Percentiles rank a stretch among this genome's conserved stretches.
Conservation (phyloP, 805 yeast genomes). For the Hanseniaspora pseudoguilliermondii region DNA sequence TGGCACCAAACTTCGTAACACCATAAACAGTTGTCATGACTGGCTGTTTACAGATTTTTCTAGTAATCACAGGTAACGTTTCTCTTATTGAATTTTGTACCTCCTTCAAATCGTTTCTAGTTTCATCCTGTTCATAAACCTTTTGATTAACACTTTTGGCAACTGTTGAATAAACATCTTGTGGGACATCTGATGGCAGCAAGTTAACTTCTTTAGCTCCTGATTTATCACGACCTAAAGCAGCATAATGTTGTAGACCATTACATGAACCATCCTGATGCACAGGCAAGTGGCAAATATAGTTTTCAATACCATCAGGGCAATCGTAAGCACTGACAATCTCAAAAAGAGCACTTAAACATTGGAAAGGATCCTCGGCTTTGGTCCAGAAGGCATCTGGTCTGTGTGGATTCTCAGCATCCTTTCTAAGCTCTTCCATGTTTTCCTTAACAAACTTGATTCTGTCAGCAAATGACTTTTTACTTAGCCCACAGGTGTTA, state of each 20-base stretch:
- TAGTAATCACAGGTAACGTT: conserved; percentile 49
- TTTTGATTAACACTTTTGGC: conserved; percentile 48
- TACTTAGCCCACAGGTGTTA: conserved; percentile 63
- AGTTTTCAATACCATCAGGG: conserved; percentile 47
- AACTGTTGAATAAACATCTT: conserved; percentile 63
- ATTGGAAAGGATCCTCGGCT: conserved; percentile 81
- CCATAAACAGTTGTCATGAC: conserved; percentile 98
- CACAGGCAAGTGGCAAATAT: conserved; percentile 58
- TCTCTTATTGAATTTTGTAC: not conserved
- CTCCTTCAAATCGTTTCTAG: conserved; percentile 29
- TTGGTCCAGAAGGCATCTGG: conserved; percentile 52
- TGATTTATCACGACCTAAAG: conserved; percentile 70
- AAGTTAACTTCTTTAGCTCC: conserved; percentile 74
- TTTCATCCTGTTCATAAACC: conserved; percentile 40
- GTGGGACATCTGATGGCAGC: conserved; percentile 58
- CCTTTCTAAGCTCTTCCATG: conserved; percentile 39
- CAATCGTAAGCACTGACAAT: conserved; percentile 46
- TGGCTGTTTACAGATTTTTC: conserved; percentile 91
- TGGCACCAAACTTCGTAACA: conserved; percentile 87
- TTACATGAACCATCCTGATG: conserved; percentile 84
- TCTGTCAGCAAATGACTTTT: conserved; percentile 55
- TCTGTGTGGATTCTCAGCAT: conserved; percentile 51
- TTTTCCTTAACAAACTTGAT: conserved; percentile 46
- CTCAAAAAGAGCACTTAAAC: conserved; percentile 57
- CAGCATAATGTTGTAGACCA: conserved; percentile 79